Conservation (phyloP, 2,329 filamentous ascomycete genomes). For the Aureobasidium lini region DNA sequence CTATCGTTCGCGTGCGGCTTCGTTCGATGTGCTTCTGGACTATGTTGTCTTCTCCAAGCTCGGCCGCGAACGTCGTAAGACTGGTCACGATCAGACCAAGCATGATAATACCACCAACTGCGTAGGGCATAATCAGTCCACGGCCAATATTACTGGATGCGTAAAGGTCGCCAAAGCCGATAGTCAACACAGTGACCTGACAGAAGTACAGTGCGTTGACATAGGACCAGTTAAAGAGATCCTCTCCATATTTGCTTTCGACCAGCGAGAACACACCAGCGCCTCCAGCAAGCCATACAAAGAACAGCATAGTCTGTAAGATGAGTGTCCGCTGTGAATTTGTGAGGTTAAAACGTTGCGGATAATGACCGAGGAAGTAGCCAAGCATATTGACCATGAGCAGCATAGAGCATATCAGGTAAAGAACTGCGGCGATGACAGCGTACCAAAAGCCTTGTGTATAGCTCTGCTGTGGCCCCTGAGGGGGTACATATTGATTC, state of each 20-base stretch:
- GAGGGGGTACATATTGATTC: conserved; percentile 50
- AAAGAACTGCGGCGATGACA: conserved; percentile 69
- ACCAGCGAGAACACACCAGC: conserved; percentile 66
- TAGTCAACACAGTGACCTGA: conserved; percentile 58
- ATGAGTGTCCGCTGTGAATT: conserved; percentile 80
- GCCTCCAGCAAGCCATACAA: conserved; percentile 72
- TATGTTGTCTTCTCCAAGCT: conserved; percentile 56
- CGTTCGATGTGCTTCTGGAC: conserved; percentile 52
- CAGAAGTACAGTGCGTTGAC: conserved; percentile 63
- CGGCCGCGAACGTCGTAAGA: conserved; percentile 59
- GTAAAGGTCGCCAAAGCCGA: conserved; percentile 58
- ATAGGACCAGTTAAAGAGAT: conserved; percentile 54
- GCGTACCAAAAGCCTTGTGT: conserved; percentile 86
- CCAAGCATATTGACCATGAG: conserved; percentile 75
- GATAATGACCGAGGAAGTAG: conserved; percentile 66
- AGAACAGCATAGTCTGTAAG: conserved; percentile 79
- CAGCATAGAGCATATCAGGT: conserved; percentile 69
- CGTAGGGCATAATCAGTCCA: conserved; percentile 73
- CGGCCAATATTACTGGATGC: conserved; percentile 51
- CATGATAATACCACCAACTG: conserved; percentile 75
- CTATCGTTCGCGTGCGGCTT: conserved; percentile 46
- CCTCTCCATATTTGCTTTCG: conserved; percentile 40
- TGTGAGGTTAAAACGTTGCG: conserved; percentile 69
- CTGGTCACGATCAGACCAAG: conserved; percentile 76
- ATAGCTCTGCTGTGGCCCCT: conserved; percentile 47